Evolutionary conservation across 257 asterid species (phyloP), one percentile per base, ranked within the genome.

Genomic region (Coffea eugenioides): DNA sequence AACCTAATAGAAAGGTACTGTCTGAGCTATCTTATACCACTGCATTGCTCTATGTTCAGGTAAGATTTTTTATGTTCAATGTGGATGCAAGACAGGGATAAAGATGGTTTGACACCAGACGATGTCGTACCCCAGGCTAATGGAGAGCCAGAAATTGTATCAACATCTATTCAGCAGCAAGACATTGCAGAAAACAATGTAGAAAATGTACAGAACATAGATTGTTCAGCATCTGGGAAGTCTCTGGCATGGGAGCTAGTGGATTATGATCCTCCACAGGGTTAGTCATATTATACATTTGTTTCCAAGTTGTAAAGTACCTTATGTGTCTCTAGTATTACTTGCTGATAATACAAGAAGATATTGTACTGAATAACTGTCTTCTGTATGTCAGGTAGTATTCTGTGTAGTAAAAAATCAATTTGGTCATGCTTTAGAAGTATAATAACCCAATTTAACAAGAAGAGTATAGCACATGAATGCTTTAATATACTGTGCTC

Each of bases 221-320:
- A 84, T 66, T 81, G 87, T 83, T 88, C 97, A 81, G 68, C 93
- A 46, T 76, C 90, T 46, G 85, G 73, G 71, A 88, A 82, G n/a
- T 86, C 89, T 78, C 82, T 88, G 66, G 80, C 59, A 46, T 87
- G 94, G 93, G 89, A 82, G 89, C 86, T 84, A 27, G 95, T 84
- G 86, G 88, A 90, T 74, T 82, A 82, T 81, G 97, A 90, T 86
- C 97, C 97, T 81, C 98, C 99, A 74, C 88, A 86, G 79, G 97
- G 99, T 96, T 80, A 80, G 98, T 82, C 69, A 66, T 77, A 51
- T 72, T 75, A 66, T 64, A 25, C 39, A 36, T 67, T 73, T 34
- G 70, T 76, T 68, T 18, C 34, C 59, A 54, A 39, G 39, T 9
- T 59, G 49, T 56, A 45, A 31, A 43, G 73, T 64, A 62, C 36